Conservation (phyloP, 169 alveolate species). For the Plasmodium fragile region DNA sequence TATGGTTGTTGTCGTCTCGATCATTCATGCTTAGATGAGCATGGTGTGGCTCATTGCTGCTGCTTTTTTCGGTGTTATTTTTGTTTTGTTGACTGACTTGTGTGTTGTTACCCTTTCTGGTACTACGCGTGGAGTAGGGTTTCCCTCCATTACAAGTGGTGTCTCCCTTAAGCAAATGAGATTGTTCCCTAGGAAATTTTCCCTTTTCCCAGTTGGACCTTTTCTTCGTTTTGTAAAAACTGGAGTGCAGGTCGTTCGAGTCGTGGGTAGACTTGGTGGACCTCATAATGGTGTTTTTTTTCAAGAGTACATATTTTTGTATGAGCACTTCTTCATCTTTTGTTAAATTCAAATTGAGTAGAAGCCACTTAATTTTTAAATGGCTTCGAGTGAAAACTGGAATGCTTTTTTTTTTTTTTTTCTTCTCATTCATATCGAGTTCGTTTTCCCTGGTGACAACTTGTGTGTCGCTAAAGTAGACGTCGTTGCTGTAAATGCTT, state of each 20-base stretch:
- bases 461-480: conserved; percentile 48
- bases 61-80: not conserved
- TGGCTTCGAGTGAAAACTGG: conserved; percentile 15
- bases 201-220: not conserved
- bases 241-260: not conserved
- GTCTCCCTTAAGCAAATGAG: not conserved
- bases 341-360: conserved; percentile 57
- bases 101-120: not conserved
- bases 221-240: not conserved
- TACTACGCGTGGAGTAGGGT: not conserved
- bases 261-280: not conserved
- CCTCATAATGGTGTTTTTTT: conserved; percentile 12
- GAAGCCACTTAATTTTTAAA: conserved; percentile 71
- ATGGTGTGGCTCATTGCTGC: not conserved
- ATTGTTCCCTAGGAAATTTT: not conserved
- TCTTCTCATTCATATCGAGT: not conserved
- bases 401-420: not conserved
- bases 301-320: conserved; percentile 46
- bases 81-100: not conserved
- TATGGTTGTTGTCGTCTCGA: not conserved
- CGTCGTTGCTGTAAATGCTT: conserved; percentile 59
- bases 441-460: conserved; percentile 31
- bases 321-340: conserved; percentile 55
- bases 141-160: not conserved
- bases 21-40: not conserved